Conservation (phyloP, 495 filamentous ascomycete species). For the Podospora comata region DNA sequence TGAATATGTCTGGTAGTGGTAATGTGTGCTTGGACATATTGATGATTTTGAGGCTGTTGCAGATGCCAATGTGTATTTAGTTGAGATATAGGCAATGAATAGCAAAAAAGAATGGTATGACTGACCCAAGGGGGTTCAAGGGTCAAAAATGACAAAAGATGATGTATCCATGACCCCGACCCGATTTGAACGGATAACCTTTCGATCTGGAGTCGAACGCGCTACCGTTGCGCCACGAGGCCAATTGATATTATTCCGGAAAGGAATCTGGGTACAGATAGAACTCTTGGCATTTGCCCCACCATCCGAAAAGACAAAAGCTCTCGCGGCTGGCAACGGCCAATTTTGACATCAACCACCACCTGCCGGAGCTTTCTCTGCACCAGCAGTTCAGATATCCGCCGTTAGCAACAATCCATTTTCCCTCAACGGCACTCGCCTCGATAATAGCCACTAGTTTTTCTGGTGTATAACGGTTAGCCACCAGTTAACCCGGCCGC, state of each 20-base stretch:
- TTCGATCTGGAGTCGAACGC: slow-evolving; percentile 16
- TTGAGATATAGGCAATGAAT: background rate
- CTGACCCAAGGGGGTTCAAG: background rate
- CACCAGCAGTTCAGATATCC: background rate
- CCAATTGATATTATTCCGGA: background rate
- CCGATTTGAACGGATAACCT: slow-evolving; percentile 16
- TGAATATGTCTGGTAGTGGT: no score
- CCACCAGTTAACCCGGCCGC: background rate
- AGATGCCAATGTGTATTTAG: no score
- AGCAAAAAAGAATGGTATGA: background rate
- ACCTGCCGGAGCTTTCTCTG: background rate
- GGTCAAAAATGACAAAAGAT: background rate
- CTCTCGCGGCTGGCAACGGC: slow-evolving; percentile 25
- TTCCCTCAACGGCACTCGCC: background rate
- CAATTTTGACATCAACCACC: slow-evolving; percentile 19
- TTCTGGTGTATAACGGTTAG: background rate
- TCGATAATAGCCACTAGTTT: background rate
- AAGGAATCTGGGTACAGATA: background rate
- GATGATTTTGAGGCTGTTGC: no score
- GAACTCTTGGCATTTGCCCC: background rate
- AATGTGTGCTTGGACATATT: no score
- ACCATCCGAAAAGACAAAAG: slow-evolving; percentile 6
- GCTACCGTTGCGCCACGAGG: slow-evolving; percentile 15
- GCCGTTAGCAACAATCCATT: background rate
- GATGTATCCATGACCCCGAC: slow-evolving; percentile 1